phyloP scores from a whole-genome alignment of 2,329 filamentous ascomycete genomes.

The Thermomyces lanuginosus region DNA sequence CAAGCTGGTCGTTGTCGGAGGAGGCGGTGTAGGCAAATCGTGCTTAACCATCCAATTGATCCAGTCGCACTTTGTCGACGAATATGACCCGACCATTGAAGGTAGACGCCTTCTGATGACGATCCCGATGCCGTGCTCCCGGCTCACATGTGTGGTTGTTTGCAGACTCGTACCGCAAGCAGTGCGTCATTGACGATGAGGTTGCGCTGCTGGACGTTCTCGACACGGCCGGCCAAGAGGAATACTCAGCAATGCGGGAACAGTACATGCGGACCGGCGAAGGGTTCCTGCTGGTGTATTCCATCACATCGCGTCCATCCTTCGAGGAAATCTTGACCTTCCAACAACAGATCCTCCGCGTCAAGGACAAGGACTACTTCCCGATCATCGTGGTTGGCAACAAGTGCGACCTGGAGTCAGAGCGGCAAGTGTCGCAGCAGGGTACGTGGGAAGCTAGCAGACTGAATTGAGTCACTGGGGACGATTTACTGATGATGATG shows the following conservation, averaged over 20 bases:
- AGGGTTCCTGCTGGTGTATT: conserved; percentile 94
- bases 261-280: conserved; percentile 99
- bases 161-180: conserved; percentile 96
- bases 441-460: conserved; percentile 39
- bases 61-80: conserved; percentile 94
- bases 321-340: conserved; percentile 98
- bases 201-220: conserved; percentile 93
- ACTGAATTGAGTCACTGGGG: neutral
- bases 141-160: conserved; percentile 1
- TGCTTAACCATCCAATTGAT: conserved; percentile 96
- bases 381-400: conserved; percentile 98
- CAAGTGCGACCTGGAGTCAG: conserved; percentile 93
- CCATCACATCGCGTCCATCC: conserved; percentile 90
- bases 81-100: conserved; percentile 99
- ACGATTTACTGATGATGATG: neutral
- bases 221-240: conserved; percentile 95
- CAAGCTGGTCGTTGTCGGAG: conserved; percentile 91
- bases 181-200: conserved; percentile 97
- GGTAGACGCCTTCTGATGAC: conserved; percentile 31
- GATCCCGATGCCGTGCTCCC: neutral
- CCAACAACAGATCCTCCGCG: conserved; percentile 93
- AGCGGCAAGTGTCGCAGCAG: conserved; percentile 81
- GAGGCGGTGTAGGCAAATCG: conserved; percentile 96
- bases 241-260: conserved; percentile 98
- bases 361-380: conserved; percentile 99